These are phyloP conservation scores for Liquidambar formosana DNA, from an alignment of 164 flowering plant genomes.

Conservation along the genomic window DNA sequence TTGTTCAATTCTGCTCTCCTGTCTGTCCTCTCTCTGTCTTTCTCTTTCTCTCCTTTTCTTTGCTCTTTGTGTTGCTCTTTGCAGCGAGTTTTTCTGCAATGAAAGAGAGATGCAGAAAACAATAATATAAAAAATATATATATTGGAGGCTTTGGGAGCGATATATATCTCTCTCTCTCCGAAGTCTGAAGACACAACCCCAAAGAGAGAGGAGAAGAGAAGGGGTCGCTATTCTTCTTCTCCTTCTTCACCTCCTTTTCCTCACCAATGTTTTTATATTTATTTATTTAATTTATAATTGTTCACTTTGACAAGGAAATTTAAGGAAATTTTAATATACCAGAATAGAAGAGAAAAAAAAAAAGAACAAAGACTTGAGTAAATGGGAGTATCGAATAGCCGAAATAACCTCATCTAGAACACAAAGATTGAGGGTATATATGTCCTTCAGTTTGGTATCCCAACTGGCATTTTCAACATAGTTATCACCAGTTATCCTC, in stretches of 20 bases:
- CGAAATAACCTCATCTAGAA: slow-evolving; percentile 6
- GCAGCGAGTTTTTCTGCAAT: slow-evolving; percentile 35
- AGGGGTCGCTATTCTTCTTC: slow-evolving; percentile 46
- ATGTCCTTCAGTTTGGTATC: neutral
- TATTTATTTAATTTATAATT: slow-evolving; percentile 5
- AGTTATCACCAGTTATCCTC: neutral
- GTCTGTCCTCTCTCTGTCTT: slow-evolving; percentile 14
- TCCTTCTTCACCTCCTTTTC: slow-evolving; percentile 25
- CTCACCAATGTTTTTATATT: slow-evolving; percentile 11
- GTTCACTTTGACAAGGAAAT: slow-evolving; percentile 19
- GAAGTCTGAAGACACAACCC: slow-evolving; percentile 12
- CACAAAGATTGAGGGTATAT: no score
- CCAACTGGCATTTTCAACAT: neutral
- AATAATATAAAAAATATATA: slow-evolving; percentile 16
- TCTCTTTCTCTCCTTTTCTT: slow-evolving; percentile 36
- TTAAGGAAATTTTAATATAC: slow-evolving; percentile 1
- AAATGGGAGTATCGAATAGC: slow-evolving; percentile 7
- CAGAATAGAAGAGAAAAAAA: neutral
- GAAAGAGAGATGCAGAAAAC: slow-evolving; percentile 34
- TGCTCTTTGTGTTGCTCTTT: slow-evolving; percentile 29
- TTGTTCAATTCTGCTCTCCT: slow-evolving; percentile 27
- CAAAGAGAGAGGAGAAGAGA: slow-evolving; percentile 20
- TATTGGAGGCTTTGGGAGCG: slow-evolving; percentile 19
- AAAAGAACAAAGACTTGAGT: slow-evolving; percentile 7
- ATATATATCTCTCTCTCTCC: slow-evolving; percentile 19